Percentiles rank a stretch among this genome's conserved stretches.
phyloP scores from a whole-genome alignment of 1,284 basidiomycete species.

The Tylopilus sp. region DNA sequence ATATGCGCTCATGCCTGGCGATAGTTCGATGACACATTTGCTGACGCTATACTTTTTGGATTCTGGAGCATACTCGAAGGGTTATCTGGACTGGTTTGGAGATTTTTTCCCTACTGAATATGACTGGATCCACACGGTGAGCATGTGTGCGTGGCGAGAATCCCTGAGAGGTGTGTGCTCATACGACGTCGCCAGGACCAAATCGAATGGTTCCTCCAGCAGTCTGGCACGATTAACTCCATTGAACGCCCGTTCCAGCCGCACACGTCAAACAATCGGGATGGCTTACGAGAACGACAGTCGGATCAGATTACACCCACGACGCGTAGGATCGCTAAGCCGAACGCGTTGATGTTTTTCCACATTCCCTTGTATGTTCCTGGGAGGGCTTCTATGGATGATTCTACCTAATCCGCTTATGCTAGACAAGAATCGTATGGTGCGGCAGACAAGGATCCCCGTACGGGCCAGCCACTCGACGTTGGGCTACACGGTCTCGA shows the following conservation, averaged over 20 bases:
- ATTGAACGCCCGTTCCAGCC: constrained; percentile 80
- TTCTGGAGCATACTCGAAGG: constrained; percentile 72
- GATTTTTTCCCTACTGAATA: constrained; percentile 64
- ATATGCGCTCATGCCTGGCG: constrained; percentile 2
- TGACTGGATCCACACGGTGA: constrained; percentile 71
- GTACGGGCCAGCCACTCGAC: constrained; percentile 57
- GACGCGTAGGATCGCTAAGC: constrained; percentile 67
- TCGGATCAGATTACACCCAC: constrained; percentile 52
- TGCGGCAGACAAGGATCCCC: constrained; percentile 53
- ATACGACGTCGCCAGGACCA: constrained; percentile 47
- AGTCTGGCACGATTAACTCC: constrained; percentile 64
- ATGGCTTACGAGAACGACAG: constrained; percentile 55
- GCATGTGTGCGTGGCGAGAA: constrained; percentile 1
- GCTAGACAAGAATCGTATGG: constrained; percentile 57
- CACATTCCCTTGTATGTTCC: constrained; percentile 84
- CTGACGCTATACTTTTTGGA: constrained; percentile 92
- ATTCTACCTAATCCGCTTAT: not conserved
- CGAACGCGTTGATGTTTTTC: constrained; percentile 92
- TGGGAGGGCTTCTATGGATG: not conserved
- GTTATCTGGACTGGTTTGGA: constrained; percentile 54
- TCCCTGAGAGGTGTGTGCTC: not conserved
- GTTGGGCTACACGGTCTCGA: constrained; percentile 63
- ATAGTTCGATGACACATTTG: constrained; percentile 78
- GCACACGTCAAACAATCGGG: constrained; percentile 65
- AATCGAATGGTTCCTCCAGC: constrained; percentile 82